Base-by-base conservation (phyloP, 2,329 filamentous ascomycete genomes). In the Clonostachys rhizophaga region DNA sequence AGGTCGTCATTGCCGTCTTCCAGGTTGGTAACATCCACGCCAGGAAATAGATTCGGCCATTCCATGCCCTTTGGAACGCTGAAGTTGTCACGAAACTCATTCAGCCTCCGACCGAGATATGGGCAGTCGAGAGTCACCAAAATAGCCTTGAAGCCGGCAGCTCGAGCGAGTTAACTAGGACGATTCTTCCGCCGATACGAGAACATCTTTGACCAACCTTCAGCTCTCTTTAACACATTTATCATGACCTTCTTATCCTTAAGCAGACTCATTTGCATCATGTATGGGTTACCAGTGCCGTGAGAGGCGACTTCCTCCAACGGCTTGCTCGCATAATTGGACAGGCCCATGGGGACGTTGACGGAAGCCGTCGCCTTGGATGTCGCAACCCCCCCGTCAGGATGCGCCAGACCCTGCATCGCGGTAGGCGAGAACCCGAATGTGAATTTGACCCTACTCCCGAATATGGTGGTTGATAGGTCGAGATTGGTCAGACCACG, bases 231-330 rank as follows among this genome's bases (percentile, higher is more conserved):
- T n/a, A 54, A 40, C 37, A 77, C 54, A 42, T 69, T 64, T 17
- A 66, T 44, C 2, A 67, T 72, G 4, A 70, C 60, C 1, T 56
- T 52, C 6, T 74, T 65, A 56, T 81, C 71, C 52, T 72, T 71
- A 45, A 80, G 59, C 11, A 79, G 65, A 54, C 72, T 77, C 52
- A 81, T 62, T 55, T 83, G 79, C 58, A 82, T 75, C n/a, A 68
- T 69, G 50, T 76, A 73, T 1, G 75, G 74, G 8, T 63, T 66
- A 1, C 63, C 59, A 3, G 59, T 59, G 1, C 60, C 58, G 36
- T 73, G 60, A 0, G 61, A 57, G 3, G 64, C 59, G 0, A 81
- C 75, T 9, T 77, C 70, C 49, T 76, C 71, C 3, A 54, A 24
- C 2, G 49, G 45, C 7, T 35, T 44, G 5, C 48, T 53, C 6